These are phyloP conservation scores for Coniochaeta sp. DNA, from an alignment of 2,329 filamentous ascomycete genomes.

Conservation along the genomic window DNA sequence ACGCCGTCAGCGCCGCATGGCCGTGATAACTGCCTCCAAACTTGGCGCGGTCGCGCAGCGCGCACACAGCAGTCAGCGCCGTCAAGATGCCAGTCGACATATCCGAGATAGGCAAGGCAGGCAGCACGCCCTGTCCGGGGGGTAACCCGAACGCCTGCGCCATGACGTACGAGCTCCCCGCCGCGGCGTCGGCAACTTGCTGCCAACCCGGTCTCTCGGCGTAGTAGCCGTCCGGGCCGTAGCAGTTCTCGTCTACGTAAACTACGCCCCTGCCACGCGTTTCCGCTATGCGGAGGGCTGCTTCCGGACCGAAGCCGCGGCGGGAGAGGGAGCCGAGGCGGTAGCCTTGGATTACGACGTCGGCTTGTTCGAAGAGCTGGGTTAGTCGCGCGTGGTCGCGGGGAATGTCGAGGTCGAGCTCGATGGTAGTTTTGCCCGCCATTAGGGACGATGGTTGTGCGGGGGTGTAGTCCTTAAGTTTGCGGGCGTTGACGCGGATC, in stretches of 20 bases:
- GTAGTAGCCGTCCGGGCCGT: constrained; percentile 39
- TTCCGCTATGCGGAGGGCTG: constrained; percentile 30
- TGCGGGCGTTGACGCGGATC: constrained; percentile 33
- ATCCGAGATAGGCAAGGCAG: constrained; percentile 25
- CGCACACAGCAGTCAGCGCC: too few relatives aligned
- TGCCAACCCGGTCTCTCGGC: constrained; percentile 40
- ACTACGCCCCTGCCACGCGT: constrained; percentile 35
- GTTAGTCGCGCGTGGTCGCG: constrained; percentile 30
- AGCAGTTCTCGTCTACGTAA: constrained; percentile 43
- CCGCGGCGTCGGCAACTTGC: constrained; percentile 36
- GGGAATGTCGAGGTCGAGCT: constrained; percentile 37
- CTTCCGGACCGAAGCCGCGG: constrained; percentile 32
- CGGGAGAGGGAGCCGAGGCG: constrained; percentile 34
- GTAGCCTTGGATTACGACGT: constrained; percentile 49
- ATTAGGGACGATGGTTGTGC: constrained; percentile 34
- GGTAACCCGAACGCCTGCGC: constrained; percentile 18
- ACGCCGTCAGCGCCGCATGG: too few relatives aligned
- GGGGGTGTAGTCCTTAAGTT: constrained; percentile 33
- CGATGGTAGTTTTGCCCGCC: constrained; percentile 38
- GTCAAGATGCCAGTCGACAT: constrained; percentile 30
- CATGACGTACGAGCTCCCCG: constrained; percentile 25
- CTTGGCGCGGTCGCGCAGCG: too few relatives aligned
- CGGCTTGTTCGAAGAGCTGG: constrained; percentile 37
- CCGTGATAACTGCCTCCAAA: too few relatives aligned
- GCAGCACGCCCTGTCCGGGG: constrained; percentile 21